Percentiles rank a stretch among this genome's conserved stretches.
phyloP scores from a whole-genome alignment of 2,329 filamentous ascomycete species.

The Cladosporium halotolerans region DNA sequence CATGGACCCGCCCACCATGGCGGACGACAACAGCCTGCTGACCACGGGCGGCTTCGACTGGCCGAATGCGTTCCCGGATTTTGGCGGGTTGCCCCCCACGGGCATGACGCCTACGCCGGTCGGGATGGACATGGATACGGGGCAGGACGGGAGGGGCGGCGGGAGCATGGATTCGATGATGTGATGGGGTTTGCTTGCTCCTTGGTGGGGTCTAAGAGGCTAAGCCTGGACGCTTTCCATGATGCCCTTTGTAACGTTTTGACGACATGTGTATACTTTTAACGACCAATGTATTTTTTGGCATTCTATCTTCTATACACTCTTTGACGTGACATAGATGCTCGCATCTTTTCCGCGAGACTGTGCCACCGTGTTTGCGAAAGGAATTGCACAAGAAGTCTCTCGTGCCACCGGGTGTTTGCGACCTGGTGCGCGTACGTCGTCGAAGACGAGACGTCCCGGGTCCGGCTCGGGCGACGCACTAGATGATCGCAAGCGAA shows the following conservation, averaged over 20 bases:
- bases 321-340: background rate
- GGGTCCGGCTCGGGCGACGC: too few relatives aligned
- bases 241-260: background rate
- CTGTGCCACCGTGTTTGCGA: too few relatives aligned
- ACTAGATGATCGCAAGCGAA: too few relatives aligned
- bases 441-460: too few relatives aligned
- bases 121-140: slow-evolving; percentile 14
- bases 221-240: too few relatives aligned
- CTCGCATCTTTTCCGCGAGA: background rate
- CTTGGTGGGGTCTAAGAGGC: too few relatives aligned
- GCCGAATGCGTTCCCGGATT: slow-evolving; percentile 23
- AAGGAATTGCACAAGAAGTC: too few relatives aligned
- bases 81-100: slow-evolving; percentile 19
- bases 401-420: too few relatives aligned
- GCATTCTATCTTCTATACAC: background rate
- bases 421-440: too few relatives aligned
- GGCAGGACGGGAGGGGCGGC: slow-evolving; percentile 9
- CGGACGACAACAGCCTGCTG: slow-evolving; percentile 32
- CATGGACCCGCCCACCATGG: slow-evolving; percentile 61
- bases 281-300: background rate
- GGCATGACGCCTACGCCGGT: slow-evolving; percentile 17
- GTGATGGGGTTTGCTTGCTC: background rate
- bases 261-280: background rate
- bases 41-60: slow-evolving; percentile 25
- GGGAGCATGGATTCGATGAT: slow-evolving; percentile 8